Evolutionary conservation across 371 early-diverging fungal species (phyloP).

Genomic region (Chytridium lagenaria): DNA sequence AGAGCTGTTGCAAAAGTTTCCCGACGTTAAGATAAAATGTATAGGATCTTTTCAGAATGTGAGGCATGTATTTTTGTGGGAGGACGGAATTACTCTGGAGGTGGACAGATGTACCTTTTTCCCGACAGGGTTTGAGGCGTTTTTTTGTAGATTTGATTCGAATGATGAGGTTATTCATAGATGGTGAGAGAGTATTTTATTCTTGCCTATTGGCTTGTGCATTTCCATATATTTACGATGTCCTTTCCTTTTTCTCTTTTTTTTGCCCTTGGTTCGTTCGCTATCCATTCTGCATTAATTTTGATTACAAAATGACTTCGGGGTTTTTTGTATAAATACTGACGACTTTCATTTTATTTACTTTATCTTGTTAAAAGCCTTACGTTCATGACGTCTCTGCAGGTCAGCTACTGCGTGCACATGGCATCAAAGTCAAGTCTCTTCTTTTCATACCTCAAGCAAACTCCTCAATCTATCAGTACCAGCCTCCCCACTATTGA

Average conservation of each 20-base stretch:
- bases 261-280: too few relatives aligned
- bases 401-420: constrained; percentile 27
- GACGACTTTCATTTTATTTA: too few relatives aligned
- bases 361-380: too few relatives aligned
- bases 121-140: constrained; percentile 19
- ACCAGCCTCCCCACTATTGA: neutral
- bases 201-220: too few relatives aligned
- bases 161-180: constrained; percentile 6
- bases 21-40: neutral
- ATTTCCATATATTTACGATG: too few relatives aligned
- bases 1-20: constrained; percentile 9
- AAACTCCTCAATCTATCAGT: neutral
- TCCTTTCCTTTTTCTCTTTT: too few relatives aligned
- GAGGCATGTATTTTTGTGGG: constrained; percentile 6
- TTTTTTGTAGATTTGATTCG: constrained; percentile 26
- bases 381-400: constrained; percentile 1
- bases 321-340: too few relatives aligned
- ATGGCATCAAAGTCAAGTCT: constrained; percentile 19
- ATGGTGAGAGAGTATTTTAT: too few relatives aligned
- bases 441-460: constrained; percentile 13
- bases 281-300: too few relatives aligned
- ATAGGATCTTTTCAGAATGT: constrained; percentile 21
- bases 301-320: too few relatives aligned
- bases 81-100: constrained; percentile 9
- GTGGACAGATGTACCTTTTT: constrained; percentile 27